Conservation (phyloP, 306 rosid genomes). For the Ormosia semicastrata region DNA sequence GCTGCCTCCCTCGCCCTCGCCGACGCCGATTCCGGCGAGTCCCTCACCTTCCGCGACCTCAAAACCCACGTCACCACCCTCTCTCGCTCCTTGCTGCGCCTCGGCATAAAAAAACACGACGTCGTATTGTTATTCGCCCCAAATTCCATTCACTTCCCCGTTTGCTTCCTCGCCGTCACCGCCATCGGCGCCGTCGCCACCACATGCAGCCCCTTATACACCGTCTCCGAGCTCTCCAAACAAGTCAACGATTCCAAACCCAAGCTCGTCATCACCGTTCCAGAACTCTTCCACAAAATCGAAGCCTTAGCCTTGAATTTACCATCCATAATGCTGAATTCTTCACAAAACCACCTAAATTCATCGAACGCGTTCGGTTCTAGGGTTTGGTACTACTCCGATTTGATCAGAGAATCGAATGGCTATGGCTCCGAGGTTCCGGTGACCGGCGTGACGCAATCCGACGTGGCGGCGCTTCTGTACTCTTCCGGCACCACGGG, state of each 20-base stretch:
- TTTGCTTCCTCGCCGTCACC: slow-evolving; percentile 10
- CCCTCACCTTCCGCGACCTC: slow-evolving; percentile 44
- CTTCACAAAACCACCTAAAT: neutral
- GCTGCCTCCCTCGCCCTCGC: slow-evolving; percentile 31
- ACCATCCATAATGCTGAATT: slow-evolving; percentile 23
- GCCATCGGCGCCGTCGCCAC: slow-evolving; percentile 34
- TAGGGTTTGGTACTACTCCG: slow-evolving; percentile 20
- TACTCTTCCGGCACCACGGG: slow-evolving; percentile 62
- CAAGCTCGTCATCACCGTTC: slow-evolving; percentile 30
- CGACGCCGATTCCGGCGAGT: slow-evolving; percentile 35
- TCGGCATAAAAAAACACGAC: slow-evolving; percentile 26
- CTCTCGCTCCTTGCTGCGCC: slow-evolving; percentile 13
- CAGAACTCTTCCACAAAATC: slow-evolving; percentile 25
- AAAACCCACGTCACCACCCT: slow-evolving; percentile 28
- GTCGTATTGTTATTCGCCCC: slow-evolving; percentile 39
- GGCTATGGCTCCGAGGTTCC: neutral
- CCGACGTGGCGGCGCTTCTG: slow-evolving; percentile 43
- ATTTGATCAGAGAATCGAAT: slow-evolving; percentile 22
- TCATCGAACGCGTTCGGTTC: neutral
- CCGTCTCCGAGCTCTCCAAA: slow-evolving; percentile 25
- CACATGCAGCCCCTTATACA: slow-evolving; percentile 30
- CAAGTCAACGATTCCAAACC: slow-evolving; percentile 46
- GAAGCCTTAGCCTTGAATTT: slow-evolving; percentile 18
- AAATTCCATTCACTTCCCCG: slow-evolving; percentile 8
- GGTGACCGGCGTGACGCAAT: slow-evolving; percentile 10